Evolutionary conservation across 306 rosid species (phyloP).

Genomic region (Herpetospermum pedunculosum): DNA sequence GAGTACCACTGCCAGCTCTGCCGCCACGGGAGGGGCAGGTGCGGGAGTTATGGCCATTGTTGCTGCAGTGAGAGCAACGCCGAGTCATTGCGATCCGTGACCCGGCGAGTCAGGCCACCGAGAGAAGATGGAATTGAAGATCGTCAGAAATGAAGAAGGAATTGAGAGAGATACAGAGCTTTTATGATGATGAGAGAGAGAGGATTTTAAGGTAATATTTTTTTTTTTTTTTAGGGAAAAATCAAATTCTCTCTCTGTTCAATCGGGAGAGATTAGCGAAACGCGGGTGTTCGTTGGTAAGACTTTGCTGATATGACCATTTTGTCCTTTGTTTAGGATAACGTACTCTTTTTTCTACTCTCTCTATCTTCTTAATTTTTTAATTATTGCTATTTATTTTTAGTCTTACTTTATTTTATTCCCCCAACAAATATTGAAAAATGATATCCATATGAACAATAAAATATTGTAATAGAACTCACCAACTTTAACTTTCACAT

Average conservation of each 20-base stretch:
- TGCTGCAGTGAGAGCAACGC: constrained; percentile 98
- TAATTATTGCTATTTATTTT: not conserved
- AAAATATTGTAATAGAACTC: no score
- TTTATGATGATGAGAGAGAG: not conserved
- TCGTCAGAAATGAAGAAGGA: not conserved
- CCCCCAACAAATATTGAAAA: not conserved
- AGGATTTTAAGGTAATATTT: not conserved
- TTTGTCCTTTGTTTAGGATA: constrained; percentile 19
- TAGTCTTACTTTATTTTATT: not conserved
- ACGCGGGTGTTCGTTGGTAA: constrained; percentile 35
- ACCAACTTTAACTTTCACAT: no score
- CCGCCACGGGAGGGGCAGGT: constrained; percentile 68
- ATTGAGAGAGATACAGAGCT: not conserved
- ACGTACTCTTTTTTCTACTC: constrained; percentile 11
- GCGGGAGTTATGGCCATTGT: constrained; percentile 92
- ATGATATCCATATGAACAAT: not conserved
- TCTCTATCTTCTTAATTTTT: not conserved
- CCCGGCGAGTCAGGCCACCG: constrained; percentile 24
- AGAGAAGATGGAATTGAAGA: no score
- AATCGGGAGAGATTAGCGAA: constrained; percentile 21
- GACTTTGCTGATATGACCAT: constrained; percentile 8
- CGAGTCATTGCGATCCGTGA: constrained; percentile 60
- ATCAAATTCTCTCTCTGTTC: not conserved
- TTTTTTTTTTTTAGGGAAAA: constrained; percentile 27
- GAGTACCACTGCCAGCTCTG: not conserved